Conservation (phyloP, 1,139 yeast species). For the Debaryomycetaceae sp. region DNA sequence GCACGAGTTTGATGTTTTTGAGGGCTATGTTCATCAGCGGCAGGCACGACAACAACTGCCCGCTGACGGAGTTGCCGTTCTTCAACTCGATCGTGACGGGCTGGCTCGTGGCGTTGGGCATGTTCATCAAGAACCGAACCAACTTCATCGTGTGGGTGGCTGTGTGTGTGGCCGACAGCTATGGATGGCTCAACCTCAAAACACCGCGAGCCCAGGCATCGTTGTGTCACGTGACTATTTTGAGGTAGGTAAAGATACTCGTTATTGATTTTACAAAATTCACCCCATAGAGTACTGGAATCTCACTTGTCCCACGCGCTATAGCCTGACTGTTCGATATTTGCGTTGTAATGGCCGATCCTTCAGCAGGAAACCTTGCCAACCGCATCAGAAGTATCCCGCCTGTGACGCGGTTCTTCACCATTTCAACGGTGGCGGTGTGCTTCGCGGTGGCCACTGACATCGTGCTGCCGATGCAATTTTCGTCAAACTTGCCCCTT, state of each 20-base stretch:
- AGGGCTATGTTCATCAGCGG: constrained; percentile 91
- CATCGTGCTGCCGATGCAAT: constrained; percentile 12
- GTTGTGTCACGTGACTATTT: too few relatives aligned
- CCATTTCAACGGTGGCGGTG: constrained; percentile 30
- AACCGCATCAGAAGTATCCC: constrained; percentile 35
- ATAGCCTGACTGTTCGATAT: too few relatives aligned
- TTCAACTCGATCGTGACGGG: constrained; percentile 89
- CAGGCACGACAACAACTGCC: constrained; percentile 67
- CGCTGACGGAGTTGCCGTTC: constrained; percentile 59
- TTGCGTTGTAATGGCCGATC: too few relatives aligned
- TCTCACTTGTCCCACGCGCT: too few relatives aligned
- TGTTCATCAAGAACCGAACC: constrained; percentile 75
- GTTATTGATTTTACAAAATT: too few relatives aligned
- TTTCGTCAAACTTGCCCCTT: constrained; percentile 12
- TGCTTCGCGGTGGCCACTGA: constrained; percentile 23
- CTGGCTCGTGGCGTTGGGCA: constrained; percentile 63
- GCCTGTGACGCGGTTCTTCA: constrained; percentile 45
- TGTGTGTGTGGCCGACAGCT: too few relatives aligned
- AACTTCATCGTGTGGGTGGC: constrained; percentile 44
- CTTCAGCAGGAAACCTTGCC: too few relatives aligned
- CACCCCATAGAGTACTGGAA: too few relatives aligned
- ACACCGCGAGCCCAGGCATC: too few relatives aligned
- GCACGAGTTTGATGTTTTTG: constrained; percentile 75
- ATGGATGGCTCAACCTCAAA: too few relatives aligned
- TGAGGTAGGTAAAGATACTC: too few relatives aligned